Evolutionary conservation across 306 rosid species (phyloP).

Genomic region (Vigna radiata): DNA sequence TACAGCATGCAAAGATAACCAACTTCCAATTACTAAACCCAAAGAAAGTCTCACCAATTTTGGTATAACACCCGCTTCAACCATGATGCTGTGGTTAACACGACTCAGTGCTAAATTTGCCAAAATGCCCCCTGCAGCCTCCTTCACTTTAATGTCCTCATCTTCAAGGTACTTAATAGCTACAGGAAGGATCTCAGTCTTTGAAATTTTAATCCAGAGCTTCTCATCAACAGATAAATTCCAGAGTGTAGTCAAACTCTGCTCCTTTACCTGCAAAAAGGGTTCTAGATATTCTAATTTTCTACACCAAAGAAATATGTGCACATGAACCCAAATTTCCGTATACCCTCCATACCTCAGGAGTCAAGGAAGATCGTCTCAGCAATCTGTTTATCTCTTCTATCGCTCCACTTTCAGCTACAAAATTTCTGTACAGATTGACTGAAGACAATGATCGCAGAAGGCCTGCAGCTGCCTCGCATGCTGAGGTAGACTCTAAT

Average conservation of each 20-base stretch:
- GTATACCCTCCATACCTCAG: conserved; percentile 62
- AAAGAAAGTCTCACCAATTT: conserved; percentile 71
- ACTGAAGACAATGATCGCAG: conserved; percentile 71
- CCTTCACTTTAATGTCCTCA: conserved; percentile 75
- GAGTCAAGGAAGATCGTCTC: conserved; percentile 58
- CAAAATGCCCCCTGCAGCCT: conserved; percentile 85
- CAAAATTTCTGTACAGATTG: conserved; percentile 67
- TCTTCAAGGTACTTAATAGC: conserved; percentile 73
- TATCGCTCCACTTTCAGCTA: conserved; percentile 85
- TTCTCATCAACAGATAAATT: conserved; percentile 88
- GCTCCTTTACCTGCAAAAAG: conserved; percentile 78
- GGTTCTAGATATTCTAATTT: conserved; percentile 44
- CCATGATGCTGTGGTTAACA: conserved; percentile 68
- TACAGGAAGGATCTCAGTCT: conserved; percentile 61
- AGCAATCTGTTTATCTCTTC: conserved; percentile 86
- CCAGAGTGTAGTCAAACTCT: conserved; percentile 76
- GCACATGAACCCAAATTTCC: conserved; percentile 21
- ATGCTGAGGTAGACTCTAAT: conserved; percentile 69
- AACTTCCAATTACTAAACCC: conserved; percentile 27
- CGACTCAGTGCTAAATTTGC: conserved; percentile 78
- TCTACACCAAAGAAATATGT: conserved; percentile 41
- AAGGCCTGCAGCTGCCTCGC: conserved; percentile 98
- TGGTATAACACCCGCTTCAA: conserved; percentile 85
- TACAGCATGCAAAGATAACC: conserved; percentile 27
- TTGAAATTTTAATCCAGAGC: conserved; percentile 63